Base-by-base conservation (phyloP, 2,329 filamentous ascomycete genomes). In the Coccinonectria pachysandricola region DNA sequence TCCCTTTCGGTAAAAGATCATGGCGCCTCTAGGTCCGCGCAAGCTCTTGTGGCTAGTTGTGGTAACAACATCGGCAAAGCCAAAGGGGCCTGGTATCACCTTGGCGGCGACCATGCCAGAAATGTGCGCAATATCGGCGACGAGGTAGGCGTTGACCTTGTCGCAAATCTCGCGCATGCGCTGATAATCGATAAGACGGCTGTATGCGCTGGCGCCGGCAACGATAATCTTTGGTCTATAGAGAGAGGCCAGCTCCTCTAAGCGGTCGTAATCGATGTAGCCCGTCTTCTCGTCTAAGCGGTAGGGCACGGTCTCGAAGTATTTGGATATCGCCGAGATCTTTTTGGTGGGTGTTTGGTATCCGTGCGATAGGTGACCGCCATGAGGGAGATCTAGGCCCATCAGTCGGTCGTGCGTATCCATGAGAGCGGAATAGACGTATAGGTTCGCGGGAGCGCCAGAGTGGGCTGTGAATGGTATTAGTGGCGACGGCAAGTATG, bases 21-120 rank as follows among this genome's bases (percentile, higher is more conserved):
- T 83, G 47, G 91, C 91, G 43, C 91, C 91, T 50, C 91, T 78
- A 19, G 91, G 91, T 19, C 91, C 91, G 52, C 91, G 82, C 38
- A 98, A 73, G 34, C 85, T 93, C 68, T 98, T 98, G 71, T 98
- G 91, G 36, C 85, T 95, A 19, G 91, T 98, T 12, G 91, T 98
- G 24, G 91, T 98, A 40, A 98, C 91, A 33, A 98, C 79, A 54
- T 98, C 91, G 40, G 86, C 82, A 56, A 81, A 79, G 40, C 73
- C 71, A 59, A 96, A 98, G 26, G 91, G 91, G 34, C 82, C 80
- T 21, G 86, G 85, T 40, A 95, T 75, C 29, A 94, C 87, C 49
- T 86, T 86, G 43, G 85, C 88, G 21, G 91, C 87, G 26, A 98
- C 76, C 37, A 98, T 66, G 40, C 91, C 91, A 7, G 88, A 96